phyloP scores from a whole-genome alignment of 83 land plant genomes.

The Larix sibirica region DNA sequence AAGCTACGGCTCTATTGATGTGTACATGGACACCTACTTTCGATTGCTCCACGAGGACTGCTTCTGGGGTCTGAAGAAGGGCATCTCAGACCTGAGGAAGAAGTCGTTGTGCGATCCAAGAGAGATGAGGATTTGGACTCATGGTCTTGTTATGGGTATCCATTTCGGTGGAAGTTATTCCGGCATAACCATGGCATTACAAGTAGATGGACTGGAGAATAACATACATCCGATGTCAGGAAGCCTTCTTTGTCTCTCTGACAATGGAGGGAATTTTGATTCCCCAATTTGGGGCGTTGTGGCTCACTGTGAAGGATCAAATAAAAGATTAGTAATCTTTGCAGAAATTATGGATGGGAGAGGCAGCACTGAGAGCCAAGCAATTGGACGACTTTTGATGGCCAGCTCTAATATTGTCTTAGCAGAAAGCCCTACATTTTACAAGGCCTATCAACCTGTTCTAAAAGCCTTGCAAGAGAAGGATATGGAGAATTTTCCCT shows the following conservation, averaged over 20 bases:
- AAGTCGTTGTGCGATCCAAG: not conserved
- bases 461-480: conserved; percentile 17
- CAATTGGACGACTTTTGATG: not conserved
- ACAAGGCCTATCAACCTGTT: conserved; percentile 23
- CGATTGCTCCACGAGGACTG: conserved; percentile 22
- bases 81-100: conserved; percentile 6
- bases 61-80: conserved; percentile 16
- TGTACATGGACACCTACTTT: conserved; percentile 20
- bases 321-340: not conserved
- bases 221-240: not conserved
- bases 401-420: conserved; percentile 10
- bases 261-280: conserved; percentile 20
- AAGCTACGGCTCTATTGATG: conserved; percentile 10
- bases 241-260: conserved; percentile 18
- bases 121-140: conserved; percentile 19
- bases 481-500: conserved; percentile 16
- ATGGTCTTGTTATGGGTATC: not conserved
- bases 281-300: not conserved
- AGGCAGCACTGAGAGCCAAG: no score
- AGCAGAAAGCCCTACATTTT: conserved; percentile 26
- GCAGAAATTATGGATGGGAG: no score
- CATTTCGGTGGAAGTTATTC: conserved; percentile 6
- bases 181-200: not conserved
- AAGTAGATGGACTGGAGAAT: not conserved
- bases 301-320: conserved; percentile 14